Conservation (phyloP, 129 eudicot genomes). For the Calendula officinalis region DNA sequence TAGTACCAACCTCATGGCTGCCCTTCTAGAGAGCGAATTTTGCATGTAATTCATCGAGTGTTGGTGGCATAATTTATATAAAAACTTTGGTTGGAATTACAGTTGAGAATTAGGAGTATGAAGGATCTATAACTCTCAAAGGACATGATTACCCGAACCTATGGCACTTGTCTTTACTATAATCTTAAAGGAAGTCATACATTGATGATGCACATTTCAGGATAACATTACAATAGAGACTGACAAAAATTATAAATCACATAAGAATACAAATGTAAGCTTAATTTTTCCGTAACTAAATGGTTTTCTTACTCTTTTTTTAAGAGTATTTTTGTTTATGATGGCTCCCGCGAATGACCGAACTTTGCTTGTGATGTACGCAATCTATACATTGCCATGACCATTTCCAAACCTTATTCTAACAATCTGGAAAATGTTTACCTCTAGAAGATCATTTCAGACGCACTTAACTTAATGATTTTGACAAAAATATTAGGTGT, state of each 20-base stretch:
- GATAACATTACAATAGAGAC: conserved; percentile 29
- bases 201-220: conserved; percentile 29
- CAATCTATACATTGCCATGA: no score
- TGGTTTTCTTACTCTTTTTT: neutral
- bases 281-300: no score
- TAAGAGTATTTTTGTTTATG: neutral
- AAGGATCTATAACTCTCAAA: conserved; percentile 29
- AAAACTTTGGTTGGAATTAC: conserved; percentile 9
- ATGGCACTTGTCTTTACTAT: conserved; percentile 31
- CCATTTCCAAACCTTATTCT: no score
- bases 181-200: conserved; percentile 31
- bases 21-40: conserved; percentile 22
- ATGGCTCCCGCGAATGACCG: no score
- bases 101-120: conserved; percentile 36
- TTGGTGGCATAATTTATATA: conserved; percentile 28
- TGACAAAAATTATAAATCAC: neutral
- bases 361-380: no score
- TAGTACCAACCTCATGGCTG: conserved; percentile 39
- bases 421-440: no score
- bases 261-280: neutral
- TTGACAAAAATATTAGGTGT: no score
- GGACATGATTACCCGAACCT: conserved; percentile 37
- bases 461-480: no score
- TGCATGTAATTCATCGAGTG: conserved; percentile 24
- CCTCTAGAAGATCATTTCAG: no score